Evolutionary conservation across 148 eudicot species (phyloP).

Genomic region (Chenopodium quinoa): DNA sequence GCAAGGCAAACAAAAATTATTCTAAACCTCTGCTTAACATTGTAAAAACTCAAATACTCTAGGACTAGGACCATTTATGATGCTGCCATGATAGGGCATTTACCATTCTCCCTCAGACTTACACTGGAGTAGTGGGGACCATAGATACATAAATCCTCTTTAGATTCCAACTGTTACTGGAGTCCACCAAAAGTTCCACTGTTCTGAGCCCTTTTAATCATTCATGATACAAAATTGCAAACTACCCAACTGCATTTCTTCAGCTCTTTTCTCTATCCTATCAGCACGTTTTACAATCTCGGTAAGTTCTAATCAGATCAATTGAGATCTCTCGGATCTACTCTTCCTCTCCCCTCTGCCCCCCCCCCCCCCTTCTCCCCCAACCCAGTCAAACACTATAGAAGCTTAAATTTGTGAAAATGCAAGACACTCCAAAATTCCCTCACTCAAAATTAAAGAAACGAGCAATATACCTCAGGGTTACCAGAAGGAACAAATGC

Average conservation of each 20-base stretch:
- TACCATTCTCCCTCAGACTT: too few relatives aligned
- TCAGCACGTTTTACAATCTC: neutral
- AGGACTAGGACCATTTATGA: too few relatives aligned
- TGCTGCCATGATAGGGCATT: too few relatives aligned
- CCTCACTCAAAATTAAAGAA: neutral
- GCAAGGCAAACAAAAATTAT: too few relatives aligned
- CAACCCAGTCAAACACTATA: neutral
- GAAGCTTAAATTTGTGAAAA: neutral
- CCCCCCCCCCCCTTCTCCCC: neutral
- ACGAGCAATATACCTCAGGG: conserved; percentile 54
- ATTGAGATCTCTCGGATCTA: too few relatives aligned
- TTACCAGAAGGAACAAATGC: conserved; percentile 90
- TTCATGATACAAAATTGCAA: neutral
- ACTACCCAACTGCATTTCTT: neutral
- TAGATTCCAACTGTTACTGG: neutral
- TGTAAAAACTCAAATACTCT: too few relatives aligned
- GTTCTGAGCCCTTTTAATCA: neutral
- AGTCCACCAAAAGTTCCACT: neutral
- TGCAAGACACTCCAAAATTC: neutral
- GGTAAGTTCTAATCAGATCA: too few relatives aligned
- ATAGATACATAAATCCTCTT: neutral
- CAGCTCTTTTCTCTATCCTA: neutral
- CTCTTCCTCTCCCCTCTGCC: neutral
- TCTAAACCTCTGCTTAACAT: too few relatives aligned
- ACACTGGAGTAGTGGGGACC: too few relatives aligned